These are phyloP conservation scores for Cardiospermum halicacabum DNA, from an alignment of 345 rosid species.

Conservation along the genomic window DNA sequence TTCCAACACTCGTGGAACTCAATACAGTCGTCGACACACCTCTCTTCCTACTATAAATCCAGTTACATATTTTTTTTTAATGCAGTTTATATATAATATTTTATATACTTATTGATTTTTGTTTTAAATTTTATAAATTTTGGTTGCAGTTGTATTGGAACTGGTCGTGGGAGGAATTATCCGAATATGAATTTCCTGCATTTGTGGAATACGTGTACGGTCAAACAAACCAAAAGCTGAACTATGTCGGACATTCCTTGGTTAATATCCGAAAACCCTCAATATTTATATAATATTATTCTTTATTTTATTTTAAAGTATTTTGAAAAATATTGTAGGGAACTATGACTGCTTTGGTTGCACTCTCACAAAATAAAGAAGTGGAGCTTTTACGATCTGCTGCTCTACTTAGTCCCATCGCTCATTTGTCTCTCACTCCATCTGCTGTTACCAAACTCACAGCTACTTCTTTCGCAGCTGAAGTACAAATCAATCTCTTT, in stretches of 20 bases:
- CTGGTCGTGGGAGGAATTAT: constrained; percentile 61
- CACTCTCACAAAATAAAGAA: constrained; percentile 37
- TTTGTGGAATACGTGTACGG: constrained; percentile 31
- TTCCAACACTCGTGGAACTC: constrained; percentile 46
- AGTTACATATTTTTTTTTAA: constrained; percentile 2
- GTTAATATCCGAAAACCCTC: constrained; percentile 21
- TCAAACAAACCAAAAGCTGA: constrained; percentile 38
- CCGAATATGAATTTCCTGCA: constrained; percentile 49
- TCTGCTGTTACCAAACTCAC: constrained; percentile 34
- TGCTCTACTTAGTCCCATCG: constrained; percentile 49
- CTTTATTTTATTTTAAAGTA: background rate
- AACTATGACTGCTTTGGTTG: constrained; percentile 48
- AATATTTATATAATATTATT: background rate
- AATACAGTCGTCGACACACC: constrained; percentile 31
- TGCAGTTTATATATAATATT: background rate
- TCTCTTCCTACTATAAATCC: constrained; percentile 28
- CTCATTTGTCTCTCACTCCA: constrained; percentile 33
- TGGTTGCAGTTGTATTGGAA: constrained; percentile 51
- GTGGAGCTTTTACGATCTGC: constrained; percentile 47
- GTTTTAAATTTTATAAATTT: background rate
- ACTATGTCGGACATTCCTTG: constrained; percentile 50
- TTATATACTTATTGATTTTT: too few species aligned
- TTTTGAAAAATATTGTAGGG: constrained; percentile 28
- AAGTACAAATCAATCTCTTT: constrained; percentile 31
- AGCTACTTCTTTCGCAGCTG: constrained; percentile 30